Base-by-base conservation (phyloP, 139 green algal genomes). In the Closterium sp. region DNA sequence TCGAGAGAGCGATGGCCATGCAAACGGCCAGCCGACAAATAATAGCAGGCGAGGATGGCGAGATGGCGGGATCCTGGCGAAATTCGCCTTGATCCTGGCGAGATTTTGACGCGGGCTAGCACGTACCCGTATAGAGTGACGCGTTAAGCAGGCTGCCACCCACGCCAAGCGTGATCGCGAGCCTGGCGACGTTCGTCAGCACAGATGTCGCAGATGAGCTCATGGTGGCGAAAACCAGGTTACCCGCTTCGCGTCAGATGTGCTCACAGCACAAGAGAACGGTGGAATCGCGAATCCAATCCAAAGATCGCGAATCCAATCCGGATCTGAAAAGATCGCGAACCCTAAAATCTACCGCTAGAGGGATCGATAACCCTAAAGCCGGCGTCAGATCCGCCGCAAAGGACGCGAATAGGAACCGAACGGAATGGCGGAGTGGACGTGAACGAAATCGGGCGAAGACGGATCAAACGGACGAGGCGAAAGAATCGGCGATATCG, bases 111-210 rank as follows among this genome's bases (percentile, higher is more conserved):
- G 21, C n/a, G 30, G 31, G 83, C 2, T 86, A 86, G 16, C 34
- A 34, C 66, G 7, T 86, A 90, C 90, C 90, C 21, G 90, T 93
- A 35, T 93, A 93, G 87, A 93, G 90, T 31, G 90, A 93, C 19
- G 90, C 90, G 30, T 93, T 90, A 28, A 90, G 23, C 21, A 92
- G 19, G 85, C 85, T 92, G 85, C 90, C 90, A 19, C 85, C 90
- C 28, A 93, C 28, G 31, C 90, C 90, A 9, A 93, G 34, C 86
- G 86, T 35, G n/a, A 90, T 85, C 10, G 90, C 90, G 25, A 34
- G 19, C 25, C 90, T 89, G 33, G 90, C 90, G 33, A 93, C 34
- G 35, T 85, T 92, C 21, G 85, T 85, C 86, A 93, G 87, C 90
- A 93, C 36, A 33, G 92, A 34, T 33, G 34, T 89, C 66, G 90